phyloP scores from a whole-genome alignment of 495 filamentous ascomycete species.

The Darksidea phi region DNA sequence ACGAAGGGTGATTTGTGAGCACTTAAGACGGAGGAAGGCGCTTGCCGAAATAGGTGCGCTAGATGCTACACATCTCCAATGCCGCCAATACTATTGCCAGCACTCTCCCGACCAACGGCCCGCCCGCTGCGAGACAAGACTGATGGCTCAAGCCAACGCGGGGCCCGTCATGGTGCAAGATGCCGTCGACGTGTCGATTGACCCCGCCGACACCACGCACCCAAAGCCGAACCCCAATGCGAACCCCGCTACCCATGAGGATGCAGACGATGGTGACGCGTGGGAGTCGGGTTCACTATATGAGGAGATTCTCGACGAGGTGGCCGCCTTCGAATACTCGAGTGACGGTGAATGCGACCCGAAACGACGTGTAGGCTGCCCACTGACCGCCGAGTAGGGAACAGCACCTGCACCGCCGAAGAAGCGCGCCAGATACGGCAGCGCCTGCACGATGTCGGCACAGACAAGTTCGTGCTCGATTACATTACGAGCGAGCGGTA shows the following conservation, averaged over 20 bases:
- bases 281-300: slow-evolving; percentile 70
- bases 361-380: neutral
- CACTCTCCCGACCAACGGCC: neutral
- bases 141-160: slow-evolving; percentile 11
- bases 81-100: neutral
- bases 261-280: slow-evolving; percentile 60
- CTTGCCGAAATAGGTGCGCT: too few species aligned
- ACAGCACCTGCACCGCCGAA: slow-evolving; percentile 67
- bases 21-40: too few species aligned
- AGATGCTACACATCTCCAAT: neutral
- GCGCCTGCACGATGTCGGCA: slow-evolving; percentile 70
- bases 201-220: slow-evolving; percentile 10
- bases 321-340: slow-evolving; percentile 45
- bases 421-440: slow-evolving; percentile 68
- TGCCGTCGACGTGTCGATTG: slow-evolving; percentile 4
- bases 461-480: slow-evolving; percentile 68
- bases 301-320: slow-evolving; percentile 64
- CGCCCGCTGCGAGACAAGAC: neutral
- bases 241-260: slow-evolving; percentile 28
- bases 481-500: slow-evolving; percentile 67
- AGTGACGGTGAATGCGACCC: slow-evolving; percentile 32
- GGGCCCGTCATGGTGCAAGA: slow-evolving; percentile 33
- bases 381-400: slow-evolving; percentile 9
- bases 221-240: slow-evolving; percentile 1
- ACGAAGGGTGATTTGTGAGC: too few species aligned